Conservation (phyloP, 1,284 basidiomycete species). For the Inonotus obliquus region DNA sequence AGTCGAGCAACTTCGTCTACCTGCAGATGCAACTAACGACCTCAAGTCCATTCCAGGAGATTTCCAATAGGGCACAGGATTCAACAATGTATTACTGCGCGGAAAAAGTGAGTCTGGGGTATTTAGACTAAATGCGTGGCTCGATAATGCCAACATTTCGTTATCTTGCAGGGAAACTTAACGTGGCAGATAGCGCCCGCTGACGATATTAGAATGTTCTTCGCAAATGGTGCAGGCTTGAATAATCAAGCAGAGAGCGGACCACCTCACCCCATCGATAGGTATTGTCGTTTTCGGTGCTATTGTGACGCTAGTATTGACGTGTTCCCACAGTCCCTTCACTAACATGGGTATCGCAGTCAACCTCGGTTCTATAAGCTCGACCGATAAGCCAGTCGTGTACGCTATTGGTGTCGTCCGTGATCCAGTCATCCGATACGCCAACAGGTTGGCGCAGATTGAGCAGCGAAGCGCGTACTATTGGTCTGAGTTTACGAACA, state of each 20-base stretch:
- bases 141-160: neutral
- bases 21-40: constrained; percentile 27
- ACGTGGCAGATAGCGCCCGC: constrained; percentile 34
- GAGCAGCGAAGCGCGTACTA: constrained; percentile 32
- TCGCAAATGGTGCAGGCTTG: constrained; percentile 29
- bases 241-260: constrained; percentile 29
- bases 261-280: constrained; percentile 29
- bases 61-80: constrained; percentile 32
- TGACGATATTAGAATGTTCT: constrained; percentile 26
- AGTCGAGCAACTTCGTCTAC: constrained; percentile 22
- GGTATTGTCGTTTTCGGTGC: constrained; percentile 23
- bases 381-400: constrained; percentile 30
- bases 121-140: neutral
- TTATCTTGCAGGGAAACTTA: constrained; percentile 23
- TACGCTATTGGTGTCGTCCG: constrained; percentile 39
- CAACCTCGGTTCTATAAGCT: constrained; percentile 25
- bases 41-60: constrained; percentile 26
- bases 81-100: constrained; percentile 33
- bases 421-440: constrained; percentile 35
- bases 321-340: neutral
- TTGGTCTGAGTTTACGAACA: constrained; percentile 22
- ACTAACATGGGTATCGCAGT: constrained; percentile 29
- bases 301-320: constrained; percentile 16
- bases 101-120: constrained; percentile 23
- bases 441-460: constrained; percentile 20